Evolutionary conservation across 805 yeast genomes (phyloP), one percentile per base, ranked within the genome.

Genomic region (Yarrowia sp.): DNA sequence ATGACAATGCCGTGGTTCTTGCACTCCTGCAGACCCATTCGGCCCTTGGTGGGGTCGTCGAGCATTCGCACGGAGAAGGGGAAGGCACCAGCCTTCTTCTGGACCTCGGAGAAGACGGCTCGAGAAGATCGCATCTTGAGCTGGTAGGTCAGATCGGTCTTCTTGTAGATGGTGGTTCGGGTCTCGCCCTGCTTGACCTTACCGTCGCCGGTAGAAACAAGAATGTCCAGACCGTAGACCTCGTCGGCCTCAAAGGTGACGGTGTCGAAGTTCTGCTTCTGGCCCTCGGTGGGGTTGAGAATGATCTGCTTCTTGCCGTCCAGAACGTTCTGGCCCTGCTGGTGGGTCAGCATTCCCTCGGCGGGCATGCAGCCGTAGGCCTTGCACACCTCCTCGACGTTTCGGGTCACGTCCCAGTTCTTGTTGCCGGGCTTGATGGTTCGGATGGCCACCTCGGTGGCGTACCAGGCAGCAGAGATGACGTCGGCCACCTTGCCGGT

Each of bases 361-460:
- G 89, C 80, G 41, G 93, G 85, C 46, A 77, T 77, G 68, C 83
- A 82, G 56, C 80, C 88, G 74, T 76, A 87, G 52, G 79, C 83
- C 73, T 80, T 81, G 67, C 88, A 85, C 59, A 87, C 87, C 71
- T 82, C 77, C 69, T 77, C 83, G 46, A 88, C 92, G 49, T 85
- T 75, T 69, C 82, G 81, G 71, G 93, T 87, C 66, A 89, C 87
- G 69, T 88, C 92, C 84, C 85, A 85, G 81, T 88, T 88, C 76
- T 82, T 84, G 75, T 83, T 83, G 66, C 89, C 89, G 48, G 86
- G 84, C 75, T 80, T 81, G 76, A 88, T 78, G 46, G 84, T 80
- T 75, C 91, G 82, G 66, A 88, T 77, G 48, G 93, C 92, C 48
- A 91, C 91, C 79, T 88, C 92, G 40, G 88, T 80, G n/a, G 92